A percentile compares a stretch with the other conserved stretches of the same genome.
These are phyloP conservation scores for Plenodomus biglobosus DNA, from an alignment of 2,329 filamentous ascomycete species.

Conservation along the genomic window DNA sequence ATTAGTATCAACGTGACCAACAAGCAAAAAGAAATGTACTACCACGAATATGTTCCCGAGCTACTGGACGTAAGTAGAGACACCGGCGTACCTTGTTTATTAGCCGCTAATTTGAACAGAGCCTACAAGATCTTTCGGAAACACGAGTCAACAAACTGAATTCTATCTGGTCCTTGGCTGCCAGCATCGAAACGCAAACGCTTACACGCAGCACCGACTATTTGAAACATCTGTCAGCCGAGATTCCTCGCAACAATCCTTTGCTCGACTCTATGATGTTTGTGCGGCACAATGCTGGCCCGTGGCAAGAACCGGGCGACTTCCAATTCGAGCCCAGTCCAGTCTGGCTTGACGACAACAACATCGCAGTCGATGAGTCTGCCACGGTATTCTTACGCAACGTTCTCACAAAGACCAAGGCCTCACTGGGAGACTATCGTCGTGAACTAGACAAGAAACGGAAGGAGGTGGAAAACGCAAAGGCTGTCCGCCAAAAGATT, in stretches of 20 bases:
- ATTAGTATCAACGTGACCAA: conserved; percentile 97
- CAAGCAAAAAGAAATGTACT: conserved; percentile 96
- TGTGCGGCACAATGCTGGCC: conserved; percentile 81
- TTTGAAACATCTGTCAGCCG: conserved; percentile 70
- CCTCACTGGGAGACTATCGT: conserved; percentile 75
- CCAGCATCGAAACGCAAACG: conserved; percentile 76
- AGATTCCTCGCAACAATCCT: conserved; percentile 86
- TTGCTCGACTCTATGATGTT: conserved; percentile 98
- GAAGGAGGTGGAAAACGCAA: conserved; percentile 78
- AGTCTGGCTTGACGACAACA: conserved; percentile 92
- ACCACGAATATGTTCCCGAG: conserved; percentile 94
- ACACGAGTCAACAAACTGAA: conserved; percentile 85
- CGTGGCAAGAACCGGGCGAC: conserved; percentile 81
- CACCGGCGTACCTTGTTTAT: background rate
- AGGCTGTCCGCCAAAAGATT: conserved; percentile 71
- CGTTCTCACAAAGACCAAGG: conserved; percentile 85
- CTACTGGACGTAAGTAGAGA: conserved; percentile 70
- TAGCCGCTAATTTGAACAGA: conserved; percentile 44
- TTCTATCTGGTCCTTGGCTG: conserved; percentile 77
- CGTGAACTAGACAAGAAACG: conserved; percentile 83
- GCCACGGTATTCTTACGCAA: conserved; percentile 92
- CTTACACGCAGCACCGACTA: conserved; percentile 72
- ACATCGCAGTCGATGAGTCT: conserved; percentile 81
- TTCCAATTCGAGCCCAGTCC: conserved; percentile 91
- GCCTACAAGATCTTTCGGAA: conserved; percentile 88